Percentiles rank a stretch among this genome's conserved stretches.
Conservation (phyloP, 2,329 filamentous ascomycete species). For the Aspergillus sergii region DNA sequence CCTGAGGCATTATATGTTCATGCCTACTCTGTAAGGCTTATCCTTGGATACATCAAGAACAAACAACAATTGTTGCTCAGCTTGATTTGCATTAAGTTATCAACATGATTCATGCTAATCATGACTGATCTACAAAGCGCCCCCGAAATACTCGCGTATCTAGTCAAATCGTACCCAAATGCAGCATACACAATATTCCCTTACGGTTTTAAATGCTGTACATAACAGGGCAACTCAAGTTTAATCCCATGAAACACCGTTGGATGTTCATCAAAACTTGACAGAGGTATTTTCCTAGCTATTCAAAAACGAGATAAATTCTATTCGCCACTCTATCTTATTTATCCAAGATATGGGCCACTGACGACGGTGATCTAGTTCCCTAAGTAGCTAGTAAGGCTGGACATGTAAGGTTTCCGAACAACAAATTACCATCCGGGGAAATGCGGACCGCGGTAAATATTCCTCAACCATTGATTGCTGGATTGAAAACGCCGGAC, state of each 20-base stretch:
- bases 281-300: not conserved
- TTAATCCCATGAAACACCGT: no score
- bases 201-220: not conserved
- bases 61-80: not conserved
- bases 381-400: not conserved
- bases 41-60: not conserved
- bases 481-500: not conserved
- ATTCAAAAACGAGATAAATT: no score
- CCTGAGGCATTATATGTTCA: slow-evolving; percentile 28
- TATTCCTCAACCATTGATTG: not conserved
- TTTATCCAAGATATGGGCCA: not conserved
- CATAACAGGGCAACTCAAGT: not conserved
- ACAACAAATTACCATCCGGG: not conserved
- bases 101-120: not conserved
- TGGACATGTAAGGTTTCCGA: not conserved
- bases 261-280: not conserved
- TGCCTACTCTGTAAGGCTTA: not conserved
- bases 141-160: not conserved
- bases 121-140: not conserved
- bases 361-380: not conserved
- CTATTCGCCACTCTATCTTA: not conserved
- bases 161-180: not conserved
- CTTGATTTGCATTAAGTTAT: not conserved
- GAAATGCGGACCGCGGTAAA: not conserved
- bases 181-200: not conserved